Percentiles rank a stretch among this genome's conserved stretches.
phyloP scores from a whole-genome alignment of 192 early-diverging fungal genomes.

The Radiomyces spectabilis region DNA sequence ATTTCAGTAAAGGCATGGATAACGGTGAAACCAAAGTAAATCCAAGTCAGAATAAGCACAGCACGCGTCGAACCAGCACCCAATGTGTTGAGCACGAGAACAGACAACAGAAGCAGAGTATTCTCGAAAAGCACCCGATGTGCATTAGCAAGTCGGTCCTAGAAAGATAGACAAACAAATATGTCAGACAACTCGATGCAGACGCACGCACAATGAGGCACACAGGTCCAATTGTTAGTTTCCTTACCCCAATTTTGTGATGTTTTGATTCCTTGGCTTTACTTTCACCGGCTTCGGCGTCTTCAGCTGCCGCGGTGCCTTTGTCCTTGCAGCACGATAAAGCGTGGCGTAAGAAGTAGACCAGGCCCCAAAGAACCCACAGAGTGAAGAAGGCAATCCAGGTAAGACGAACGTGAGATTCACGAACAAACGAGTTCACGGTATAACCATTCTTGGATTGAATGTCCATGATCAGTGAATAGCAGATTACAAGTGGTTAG shows the following conservation, averaged over 20 bases:
- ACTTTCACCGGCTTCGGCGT: constrained; percentile 1
- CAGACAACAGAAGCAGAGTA: constrained; percentile 23
- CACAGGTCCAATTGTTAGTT: no score
- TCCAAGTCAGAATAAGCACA: constrained; percentile 13
- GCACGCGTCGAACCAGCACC: constrained; percentile 19
- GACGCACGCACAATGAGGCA: no score
- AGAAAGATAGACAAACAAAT: neutral
- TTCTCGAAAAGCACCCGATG: constrained; percentile 17
- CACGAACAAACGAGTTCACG: neutral
- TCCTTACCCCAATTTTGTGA: no score
- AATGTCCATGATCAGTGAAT: no score
- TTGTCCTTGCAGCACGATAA: constrained; percentile 6
- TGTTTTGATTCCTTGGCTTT: constrained; percentile 2
- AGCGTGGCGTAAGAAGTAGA: constrained; percentile 18
- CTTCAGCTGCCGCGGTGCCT: neutral
- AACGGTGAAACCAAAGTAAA: constrained; percentile 3
- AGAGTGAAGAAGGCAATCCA: constrained; percentile 27
- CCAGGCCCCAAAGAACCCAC: constrained; percentile 20
- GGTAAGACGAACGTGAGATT: constrained; percentile 1
- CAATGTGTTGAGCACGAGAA: constrained; percentile 25
- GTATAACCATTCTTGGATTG: no score
- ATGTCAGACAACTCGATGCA: no score
- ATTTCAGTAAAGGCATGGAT: constrained; percentile 5
- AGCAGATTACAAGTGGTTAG: no score
- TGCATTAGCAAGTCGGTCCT: constrained; percentile 2